Evolutionary conservation across 2,329 filamentous ascomycete species (phyloP), one percentile per base, ranked within the genome.

Genomic region (Sarocladiaceae sp.): DNA sequence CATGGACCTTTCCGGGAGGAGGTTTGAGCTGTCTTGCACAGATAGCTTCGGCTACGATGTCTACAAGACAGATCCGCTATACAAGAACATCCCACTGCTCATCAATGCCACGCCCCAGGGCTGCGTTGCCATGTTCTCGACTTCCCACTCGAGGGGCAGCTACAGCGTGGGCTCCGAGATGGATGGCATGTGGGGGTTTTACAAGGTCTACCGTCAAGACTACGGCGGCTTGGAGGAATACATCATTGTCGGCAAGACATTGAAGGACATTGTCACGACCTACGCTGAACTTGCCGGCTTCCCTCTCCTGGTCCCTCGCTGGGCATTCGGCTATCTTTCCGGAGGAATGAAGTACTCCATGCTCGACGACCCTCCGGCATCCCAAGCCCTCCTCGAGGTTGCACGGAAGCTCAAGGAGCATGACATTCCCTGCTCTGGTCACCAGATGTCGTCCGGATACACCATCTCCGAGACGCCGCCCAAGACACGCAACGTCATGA

Each of bases 41-140:
- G 86, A 90, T 64, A 85, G 80, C 33, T 90, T 90, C 58, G 84
- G 86, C 2, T 89, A 90, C 60, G 85, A 90, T 58, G 79, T 83
- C 3, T 82, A 88, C 62, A 77, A 78, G 10, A 86, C 84, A 2
- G 86, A 90, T 63, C 86, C 86, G 0, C 71, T 89, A 51, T 90
- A 90, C 70, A 90, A 90, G 67, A 83, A 89, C 59, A 87, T 89
- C 35, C 87, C 87, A 0, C 74, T 90, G 0, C 71, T 90, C 25
- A 84, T 90, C 66, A 87, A 87, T 52, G 82, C 79, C 0, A 84
- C 81, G 0, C 78, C 83, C 0, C 61, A 77, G 2, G 86, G 84
- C 0, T 86, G 81, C 49, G 76, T 89, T 0, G 86, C 77, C 0
- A 76, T 84, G 17, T 87, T 90, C 64, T 88, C 86, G 0, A 85